Base-by-base conservation (phyloP, 805 yeast species). In the Sungouiozyma ichnusensis region DNA sequence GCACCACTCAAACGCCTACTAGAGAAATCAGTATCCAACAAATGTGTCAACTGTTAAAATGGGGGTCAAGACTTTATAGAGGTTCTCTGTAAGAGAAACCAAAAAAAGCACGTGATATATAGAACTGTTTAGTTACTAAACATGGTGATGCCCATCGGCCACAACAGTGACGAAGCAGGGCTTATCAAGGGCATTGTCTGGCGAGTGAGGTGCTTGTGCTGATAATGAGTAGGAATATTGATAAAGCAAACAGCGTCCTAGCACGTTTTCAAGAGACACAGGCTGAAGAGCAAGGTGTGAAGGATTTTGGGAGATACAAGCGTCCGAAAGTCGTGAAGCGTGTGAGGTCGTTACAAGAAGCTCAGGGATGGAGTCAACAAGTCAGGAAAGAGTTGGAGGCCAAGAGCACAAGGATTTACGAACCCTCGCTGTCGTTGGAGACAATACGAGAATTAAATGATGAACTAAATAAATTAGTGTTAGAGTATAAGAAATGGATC, bases 401-500 rank as follows among this genome's bases (percentile, higher is more conserved):
- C 13, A 74, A 74, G 49, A 62, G 81, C 34, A 67, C 82, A 2
- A 65, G 74, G 49, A 76, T 87, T 27, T 81, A 80, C 45, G 92
- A 85, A 54, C 69, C 67, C 0, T 55, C 71, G 2, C 49, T 76
- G 17, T 70, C 74, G n/a, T 85, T 80, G 20, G 62, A 62, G 27
- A 82, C 80, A 50, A 60, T 88, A 1, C 63, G 92, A 37, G 88
- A 80, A 33, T 55, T 83, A 20, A 88, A 87, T 54, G 95, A 85
- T 49, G 74, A 74, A 37, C 60, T 85, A 42, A 86, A 85, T 53
- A 73, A 72, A 41, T 62, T 83, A 11, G 66, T 81, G 60, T 67
- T 71, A 27, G 94, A 87, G 58, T 77, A 77, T 47, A 59, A 72
- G 33, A 76, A 81, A 0, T 88, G 95, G 95, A 95, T 87, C 48